Base-by-base conservation (phyloP, 306 rosid species). In the Neltuma alba region DNA sequence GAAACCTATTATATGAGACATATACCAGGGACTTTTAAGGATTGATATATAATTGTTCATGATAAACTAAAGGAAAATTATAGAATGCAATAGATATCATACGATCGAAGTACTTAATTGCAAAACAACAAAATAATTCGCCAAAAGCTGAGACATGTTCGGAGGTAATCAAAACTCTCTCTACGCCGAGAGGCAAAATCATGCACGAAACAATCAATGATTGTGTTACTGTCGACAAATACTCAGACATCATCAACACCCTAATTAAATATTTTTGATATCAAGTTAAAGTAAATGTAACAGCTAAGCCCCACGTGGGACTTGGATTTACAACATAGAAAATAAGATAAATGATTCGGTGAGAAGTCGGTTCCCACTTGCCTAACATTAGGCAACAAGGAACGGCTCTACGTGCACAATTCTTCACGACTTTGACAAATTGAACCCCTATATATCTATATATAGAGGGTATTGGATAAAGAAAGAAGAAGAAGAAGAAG, bases 301-400 rank as follows among this genome's bases (percentile, higher is more conserved):
- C 73, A 79, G 78, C 42, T 72, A 61, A 25, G 65, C 58, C 73
- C 36, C 58, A 60, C 74, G 69, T 77, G 79, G 79, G 75, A 21
- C 11, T 64, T 15, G 68, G 85, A 82, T 64, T 70, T 41, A n/a
- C n/a, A 72, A 50, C 66, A 54, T 42, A 9, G 60, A 69, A 66
- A 37, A 37, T 36, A 60, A 20, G 50, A 25, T n/a, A 42, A 82
- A 48, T 44, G 70, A 76, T 50, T 61, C 34, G 75, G 76, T 44
- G 28, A 18, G 20, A 2, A 65, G 58, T 47, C 60, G 67, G 74
- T 72, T 77, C 75, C 79, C 82, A 52, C 79, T 78, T 55, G 76
- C 74, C 86, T 55, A 73, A 66, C 48, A 12, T 3, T 28, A n/a
- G 42, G 78, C 69, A 72, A 70, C 70, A 63, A 11, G 25, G 13